Evolutionary conservation across 495 filamentous ascomycete species (phyloP).

Genomic region (Trichoderma reesei): DNA sequence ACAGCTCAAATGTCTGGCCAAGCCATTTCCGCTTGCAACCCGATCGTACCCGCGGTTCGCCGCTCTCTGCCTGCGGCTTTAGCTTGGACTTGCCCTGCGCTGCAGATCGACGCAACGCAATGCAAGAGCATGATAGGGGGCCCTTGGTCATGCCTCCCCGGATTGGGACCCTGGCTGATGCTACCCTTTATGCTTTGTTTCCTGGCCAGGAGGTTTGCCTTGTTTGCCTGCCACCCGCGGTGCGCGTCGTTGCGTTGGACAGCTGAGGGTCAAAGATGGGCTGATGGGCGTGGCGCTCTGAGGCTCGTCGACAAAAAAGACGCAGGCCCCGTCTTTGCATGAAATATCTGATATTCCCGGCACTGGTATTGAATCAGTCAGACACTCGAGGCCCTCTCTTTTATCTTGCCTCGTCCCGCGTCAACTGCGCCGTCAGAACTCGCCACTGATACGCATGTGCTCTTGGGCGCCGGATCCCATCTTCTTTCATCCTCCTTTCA

Average conservation of each 20-base stretch:
- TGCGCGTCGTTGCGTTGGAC: neutral
- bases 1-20: neutral
- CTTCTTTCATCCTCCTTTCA: neutral
- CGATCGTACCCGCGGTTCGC: slow-evolving; percentile 5
- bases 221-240: neutral
- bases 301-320: neutral
- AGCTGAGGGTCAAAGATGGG: neutral
- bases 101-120: neutral
- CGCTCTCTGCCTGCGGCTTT: neutral
- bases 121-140: neutral
- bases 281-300: neutral
- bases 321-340: slow-evolving; percentile 2
- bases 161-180: neutral
- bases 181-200: neutral
- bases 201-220: neutral
- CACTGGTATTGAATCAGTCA: neutral
- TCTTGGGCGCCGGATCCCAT: neutral
- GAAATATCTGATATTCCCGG: neutral
- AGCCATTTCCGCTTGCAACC: slow-evolving; percentile 4
- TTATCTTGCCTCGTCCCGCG: neutral
- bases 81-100: neutral
- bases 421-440: neutral
- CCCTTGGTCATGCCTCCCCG: neutral
- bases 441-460: neutral
- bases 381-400: neutral